A percentile compares a stretch with the other conserved stretches of the same genome.
These are phyloP conservation scores for Pleoardoris graminearum DNA, from an alignment of 2,329 filamentous ascomycete genomes.

Conservation along the genomic window DNA sequence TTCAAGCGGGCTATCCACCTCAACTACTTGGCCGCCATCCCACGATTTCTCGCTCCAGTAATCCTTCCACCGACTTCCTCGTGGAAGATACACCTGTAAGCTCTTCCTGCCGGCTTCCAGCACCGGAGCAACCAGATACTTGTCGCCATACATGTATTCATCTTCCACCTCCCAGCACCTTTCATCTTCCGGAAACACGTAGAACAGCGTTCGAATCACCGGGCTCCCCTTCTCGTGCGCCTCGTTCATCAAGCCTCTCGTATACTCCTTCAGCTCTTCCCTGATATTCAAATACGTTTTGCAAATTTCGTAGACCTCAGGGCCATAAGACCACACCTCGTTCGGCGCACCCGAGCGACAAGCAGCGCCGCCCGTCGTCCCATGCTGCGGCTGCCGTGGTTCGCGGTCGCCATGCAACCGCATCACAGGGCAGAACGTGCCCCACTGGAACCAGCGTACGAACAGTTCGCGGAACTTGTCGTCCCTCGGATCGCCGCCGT, in stretches of 20 bases:
- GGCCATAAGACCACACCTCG: conserved; percentile 69
- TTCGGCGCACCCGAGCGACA: conserved; percentile 58
- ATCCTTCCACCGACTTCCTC: conserved; percentile 49
- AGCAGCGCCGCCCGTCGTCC: conserved; percentile 41
- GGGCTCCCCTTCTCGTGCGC: conserved; percentile 64
- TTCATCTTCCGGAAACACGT: conserved; percentile 63
- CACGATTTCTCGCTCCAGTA: conserved; percentile 41
- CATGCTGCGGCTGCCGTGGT: conserved; percentile 56
- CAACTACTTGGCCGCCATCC: conserved; percentile 48
- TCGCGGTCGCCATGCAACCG: conserved; percentile 68
- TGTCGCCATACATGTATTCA: conserved; percentile 66
- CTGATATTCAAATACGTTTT: conserved; percentile 62
- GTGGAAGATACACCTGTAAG: conserved; percentile 58
- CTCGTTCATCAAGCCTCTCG: conserved; percentile 60
- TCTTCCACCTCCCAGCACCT: conserved; percentile 61
- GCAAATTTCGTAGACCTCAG: conserved; percentile 63
- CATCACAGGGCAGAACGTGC: conserved; percentile 68
- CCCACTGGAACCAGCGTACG: conserved; percentile 72
- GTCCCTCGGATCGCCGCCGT: conserved; percentile 63
- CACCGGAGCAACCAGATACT: conserved; percentile 63
- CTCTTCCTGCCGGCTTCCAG: conserved; percentile 53
- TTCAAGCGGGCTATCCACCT: conserved; percentile 51
- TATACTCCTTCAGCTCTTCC: conserved; percentile 63
- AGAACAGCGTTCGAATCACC: conserved; percentile 65
- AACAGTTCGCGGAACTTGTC: conserved; percentile 64